Base-by-base conservation (phyloP, 257 asterid genomes). In the Mitragyna speciosa region DNA sequence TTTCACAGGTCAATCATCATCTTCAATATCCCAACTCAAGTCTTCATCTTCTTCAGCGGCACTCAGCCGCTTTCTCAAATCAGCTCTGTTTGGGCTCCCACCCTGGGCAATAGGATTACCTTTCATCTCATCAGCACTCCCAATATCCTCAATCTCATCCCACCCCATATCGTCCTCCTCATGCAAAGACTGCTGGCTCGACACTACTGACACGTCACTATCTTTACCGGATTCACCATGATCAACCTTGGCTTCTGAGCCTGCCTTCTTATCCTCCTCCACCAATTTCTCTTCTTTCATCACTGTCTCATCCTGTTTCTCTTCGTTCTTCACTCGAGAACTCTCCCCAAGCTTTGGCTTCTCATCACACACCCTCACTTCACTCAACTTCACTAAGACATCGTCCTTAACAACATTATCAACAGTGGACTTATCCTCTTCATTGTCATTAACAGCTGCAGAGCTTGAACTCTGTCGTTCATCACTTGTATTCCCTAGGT, bases 21-120 rank as follows among this genome's bases (percentile, higher is more conserved):
- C 97, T 77, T 93, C 98, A 75, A 93, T 89, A 80, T 87, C 98
- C 98, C 96, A 93, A 89, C 85, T 85, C 91, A 89, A 90, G 79
- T 92, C 92, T 78, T 88, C 95, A 48, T 92, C 97, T 49, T 87
- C 96, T 51, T 88, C 96, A 11, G 82, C 93, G 82, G 76, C 82
- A 82, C 85, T 94, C 83, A 89, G 72, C 85, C 84, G 79, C 86
- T 87, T 91, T 80, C 83, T 84, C 77, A 87, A 66, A 39, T 86
- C 92, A 54, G 58, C 90, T 72, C 68, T 80, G 72, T 48, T 84
- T 16, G 84, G 82, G 78, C 85, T 90, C 83, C 79, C 80, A 79
- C 82, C 88, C 64, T 71, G 84, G 81, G 77, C 14, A 19, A 56
- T 31, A 16, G 77, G 65, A 36, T 80, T 33, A 15, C 77, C 67